Conservation (phyloP, 2,329 filamentous ascomycete species). For the Colletotrichum caudatum region DNA sequence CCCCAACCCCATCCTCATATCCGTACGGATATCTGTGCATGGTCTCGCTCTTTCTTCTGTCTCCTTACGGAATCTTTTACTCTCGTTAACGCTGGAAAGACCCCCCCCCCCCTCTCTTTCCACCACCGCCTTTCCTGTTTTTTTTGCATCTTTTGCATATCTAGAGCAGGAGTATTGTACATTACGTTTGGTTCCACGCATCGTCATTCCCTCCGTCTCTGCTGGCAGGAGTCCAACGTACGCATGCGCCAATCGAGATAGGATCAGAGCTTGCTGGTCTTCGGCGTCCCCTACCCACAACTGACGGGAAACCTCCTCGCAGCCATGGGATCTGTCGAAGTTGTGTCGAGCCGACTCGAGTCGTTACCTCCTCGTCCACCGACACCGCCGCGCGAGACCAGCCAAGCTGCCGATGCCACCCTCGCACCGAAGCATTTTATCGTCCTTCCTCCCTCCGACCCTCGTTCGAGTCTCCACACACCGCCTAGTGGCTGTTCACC, state of each 20-base stretch:
- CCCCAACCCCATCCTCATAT: constrained; percentile 1
- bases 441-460: constrained; percentile 54
- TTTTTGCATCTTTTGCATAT: constrained; percentile 10
- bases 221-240: constrained; percentile 28
- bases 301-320: constrained; percentile 41
- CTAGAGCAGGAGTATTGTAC: constrained; percentile 18
- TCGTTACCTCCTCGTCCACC: constrained; percentile 70
- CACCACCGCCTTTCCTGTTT: constrained; percentile 3
- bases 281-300: constrained; percentile 19
- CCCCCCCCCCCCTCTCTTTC: background rate
- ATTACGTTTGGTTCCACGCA: constrained; percentile 11
- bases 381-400: constrained; percentile 73
- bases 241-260: constrained; percentile 34
- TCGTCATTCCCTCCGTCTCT: constrained; percentile 14
- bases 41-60: constrained; percentile 26
- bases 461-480: constrained; percentile 59
- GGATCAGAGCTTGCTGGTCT: constrained; percentile 24
- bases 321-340: constrained; percentile 56
- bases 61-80: constrained; percentile 22
- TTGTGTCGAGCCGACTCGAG: constrained; percentile 60
- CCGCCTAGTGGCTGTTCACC: constrained; percentile 64
- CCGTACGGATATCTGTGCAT: constrained; percentile 17
- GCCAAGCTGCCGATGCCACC: constrained; percentile 52
- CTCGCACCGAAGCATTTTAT: constrained; percentile 51
- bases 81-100: constrained; percentile 25